Evolutionary conservation across 176 grass and related monocot species (phyloP), one percentile per base, ranked within the genome.

Genomic region (Carex kokanica): DNA sequence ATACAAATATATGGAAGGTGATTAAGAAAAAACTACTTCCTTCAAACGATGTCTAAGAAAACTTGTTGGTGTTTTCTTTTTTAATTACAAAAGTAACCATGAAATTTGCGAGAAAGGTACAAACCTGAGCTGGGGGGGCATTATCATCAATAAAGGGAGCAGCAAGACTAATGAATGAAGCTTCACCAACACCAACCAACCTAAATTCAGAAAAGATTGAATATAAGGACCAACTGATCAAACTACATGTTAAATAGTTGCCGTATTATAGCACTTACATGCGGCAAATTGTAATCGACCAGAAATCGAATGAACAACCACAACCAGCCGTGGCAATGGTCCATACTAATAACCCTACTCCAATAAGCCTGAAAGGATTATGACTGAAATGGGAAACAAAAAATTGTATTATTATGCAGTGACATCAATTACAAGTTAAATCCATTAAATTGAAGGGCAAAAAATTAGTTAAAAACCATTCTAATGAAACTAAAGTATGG

Each of bases 71-170:
- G 59, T 2, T 51, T 31, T 78, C 23, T 78, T 78, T 70, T 6
- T 20, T 4, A 56, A 56, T 56, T 54, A 52, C 73, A 31, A 55
- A 78, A 29, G 15, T 54, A 78, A 78, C 18, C 24, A 56, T 18
- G 16, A 18, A 71, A 78, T 31, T 32, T 7, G 6, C 56, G 51
- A 74, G 73, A 13, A 84, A 51, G 52, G 78, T 86, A 72, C 59
- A 73, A 82, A 98, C 95, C 90, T 99, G 91, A 86, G 93, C 60
- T 38, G 56, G 83, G 82, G 96, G 96, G 31, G 96, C 96, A 84
- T 99, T 95, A 84, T 99, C 96, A 79, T 99, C 96, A 74, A 99
- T 99, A 79, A 93, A 99, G 79, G 96, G 96, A 86, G 96, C 93
- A 15, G 96, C 96, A 3, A 99, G 91, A 86, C 96, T 99, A 88